Evolutionary conservation across 139 green algal genomes (phyloP), one percentile per base, ranked within the genome.

Genomic region (Chlorella sp.): DNA sequence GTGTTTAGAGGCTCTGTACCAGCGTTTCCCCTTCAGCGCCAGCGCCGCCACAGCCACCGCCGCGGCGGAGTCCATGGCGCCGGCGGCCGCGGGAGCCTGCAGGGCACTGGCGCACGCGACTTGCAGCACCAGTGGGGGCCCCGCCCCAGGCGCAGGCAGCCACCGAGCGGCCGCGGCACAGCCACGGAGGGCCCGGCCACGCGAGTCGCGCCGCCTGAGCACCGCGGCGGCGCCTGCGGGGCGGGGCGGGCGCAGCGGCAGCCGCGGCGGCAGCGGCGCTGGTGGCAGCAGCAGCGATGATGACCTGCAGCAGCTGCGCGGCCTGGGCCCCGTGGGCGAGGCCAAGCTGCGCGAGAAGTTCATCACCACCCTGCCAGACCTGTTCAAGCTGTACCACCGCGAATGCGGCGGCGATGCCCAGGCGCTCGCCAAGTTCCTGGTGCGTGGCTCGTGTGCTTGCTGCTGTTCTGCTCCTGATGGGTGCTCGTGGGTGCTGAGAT

Each of bases 281-380:
- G 60, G 56, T 21, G 30, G 32, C 25, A 9, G 65, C 65, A 20
- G 47, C 44, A 47, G 41, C 65, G 38, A 21, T 18, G 30, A 11
- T 55, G 74, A 87, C 25, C 78, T 93, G 68, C 82, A 78, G n/a
- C 30, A 73, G 15, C 65, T 94, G 11, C 74, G 70, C 15, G 91
- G 91, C 11, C 74, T 94, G 51, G 91, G 90, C 4, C 86, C 86
- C 0, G 83, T 70, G 25, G 91, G 92, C 73, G 87, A 90, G 68
- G 67, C 56, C 30, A 67, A 88, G n/a, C 82, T 95, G 51, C 28
- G 70, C 3, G 36, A 74, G 36, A 78, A 81, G 11, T 74, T 85
- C 9, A 85, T 94, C 21, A 18, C 70, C 17, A 87, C 51, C 7
- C 82, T 95, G 23, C 82, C 91, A 23, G 38, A 68, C 20, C 88